A percentile compares a stretch with the other conserved stretches of the same genome.
phyloP scores from a whole-genome alignment of 805 yeast species.

The Komagataella mondaviorum region DNA sequence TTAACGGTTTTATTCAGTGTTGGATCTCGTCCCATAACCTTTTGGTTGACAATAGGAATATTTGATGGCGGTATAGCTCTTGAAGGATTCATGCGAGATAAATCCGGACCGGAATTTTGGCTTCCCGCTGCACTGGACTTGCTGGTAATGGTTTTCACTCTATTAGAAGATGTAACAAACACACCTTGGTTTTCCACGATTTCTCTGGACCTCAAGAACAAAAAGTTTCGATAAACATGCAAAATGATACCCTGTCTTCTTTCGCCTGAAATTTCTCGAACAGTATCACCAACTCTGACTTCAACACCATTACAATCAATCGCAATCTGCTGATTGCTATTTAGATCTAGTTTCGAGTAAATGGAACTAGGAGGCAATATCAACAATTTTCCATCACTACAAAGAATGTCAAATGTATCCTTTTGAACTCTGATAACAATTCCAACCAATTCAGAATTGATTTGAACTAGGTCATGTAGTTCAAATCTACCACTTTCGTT shows the following conservation, averaged over 20 bases:
- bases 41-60: slow-evolving; percentile 33
- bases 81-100: slow-evolving; percentile 82
- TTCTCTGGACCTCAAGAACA: slow-evolving; percentile 73
- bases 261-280: slow-evolving; percentile 74
- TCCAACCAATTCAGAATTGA: slow-evolving; percentile 79
- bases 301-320: slow-evolving; percentile 81
- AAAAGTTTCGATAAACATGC: slow-evolving; percentile 69
- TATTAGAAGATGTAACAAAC: slow-evolving; percentile 64
- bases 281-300: slow-evolving; percentile 81
- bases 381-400: slow-evolving; percentile 67
- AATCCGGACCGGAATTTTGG: slow-evolving; percentile 37
- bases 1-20: slow-evolving; percentile 76
- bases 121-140: slow-evolving; percentile 28
- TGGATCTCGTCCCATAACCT: slow-evolving; percentile 64
- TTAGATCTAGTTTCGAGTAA: slow-evolving; percentile 55
- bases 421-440: slow-evolving; percentile 84
- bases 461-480: slow-evolving; percentile 78
- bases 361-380: slow-evolving; percentile 73
- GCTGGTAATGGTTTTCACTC: slow-evolving; percentile 74
- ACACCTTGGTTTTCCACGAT: slow-evolving; percentile 82
- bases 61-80: slow-evolving; percentile 37
- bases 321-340: slow-evolving; percentile 62
- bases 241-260: slow-evolving; percentile 79
- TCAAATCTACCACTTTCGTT: slow-evolving; percentile 67
- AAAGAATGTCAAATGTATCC: slow-evolving; percentile 66